Base-by-base conservation (phyloP, 2,329 filamentous ascomycete species). In the Colletotrichum costaricense region DNA sequence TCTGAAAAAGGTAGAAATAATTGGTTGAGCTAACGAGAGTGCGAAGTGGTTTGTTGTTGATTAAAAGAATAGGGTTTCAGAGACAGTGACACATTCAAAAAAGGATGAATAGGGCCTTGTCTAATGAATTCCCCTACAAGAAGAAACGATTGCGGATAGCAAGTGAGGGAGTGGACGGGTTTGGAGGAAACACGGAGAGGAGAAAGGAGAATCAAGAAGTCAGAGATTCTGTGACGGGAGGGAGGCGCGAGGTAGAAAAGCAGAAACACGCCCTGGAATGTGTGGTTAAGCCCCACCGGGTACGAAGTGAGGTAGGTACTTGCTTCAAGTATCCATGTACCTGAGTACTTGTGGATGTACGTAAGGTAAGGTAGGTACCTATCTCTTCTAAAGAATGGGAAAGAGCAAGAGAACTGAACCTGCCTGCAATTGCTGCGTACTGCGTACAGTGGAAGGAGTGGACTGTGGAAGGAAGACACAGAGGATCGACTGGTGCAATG, bases 1-100 rank as follows among this genome's bases (percentile, higher is more conserved):
- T 26, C 5, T 28, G 49, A 62, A 56, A 63, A 24, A 16, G 59
- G 60, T 38, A 54, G 55, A 66, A 73, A 63, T 49, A 69, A 72
- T 59, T 62, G 26, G 74, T 74, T 64, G 4, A 72, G 60, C 35
- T 72, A 75, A 74, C 28, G 74, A 75, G 74, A 49, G 74, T 74
- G 74, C 35, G 74, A 75, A 74, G 67, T 58, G 46, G 30, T 68
- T 46, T 42, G 55, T 26, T n/a, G 52, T 60, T 26, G 69, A 75
- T 75, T 74, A 75, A 72, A 74, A 74, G 33, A 72, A 63, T 65
- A 69, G 55, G 60, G 56, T 63, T 46, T 52, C 22, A 46, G 14
- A 67, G 42, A 59, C 28, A 59, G 30, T 30, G 55, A 55, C 63
- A 59, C 57, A 65, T 49, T 49, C 38, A 30, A 24, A 35, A 46